phyloP scores from a whole-genome alignment of 352 stramenopile genomes.

The Phytopythium cucurbitacearum region DNA sequence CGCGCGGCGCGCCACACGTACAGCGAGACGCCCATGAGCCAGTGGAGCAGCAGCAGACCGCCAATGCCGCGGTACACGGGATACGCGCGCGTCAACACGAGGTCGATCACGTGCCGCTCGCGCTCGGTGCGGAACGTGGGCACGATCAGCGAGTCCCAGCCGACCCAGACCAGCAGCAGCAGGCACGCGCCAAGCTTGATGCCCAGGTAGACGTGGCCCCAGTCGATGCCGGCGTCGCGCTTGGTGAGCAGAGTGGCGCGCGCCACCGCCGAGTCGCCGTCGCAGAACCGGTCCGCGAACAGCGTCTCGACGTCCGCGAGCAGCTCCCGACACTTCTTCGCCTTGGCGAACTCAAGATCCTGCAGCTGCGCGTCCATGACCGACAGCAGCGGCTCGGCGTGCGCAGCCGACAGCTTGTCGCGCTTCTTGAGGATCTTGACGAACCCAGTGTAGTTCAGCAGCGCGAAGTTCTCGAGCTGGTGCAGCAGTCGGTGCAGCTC shows the following conservation, averaged over 20 bases:
- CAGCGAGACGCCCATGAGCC: constrained; percentile 89
- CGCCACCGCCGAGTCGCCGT: constrained; percentile 64
- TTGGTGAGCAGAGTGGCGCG: constrained; percentile 80
- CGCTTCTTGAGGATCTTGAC: constrained; percentile 98
- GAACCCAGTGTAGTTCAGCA: constrained; percentile 98
- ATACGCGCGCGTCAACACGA: constrained; percentile 82
- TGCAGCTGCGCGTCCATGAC: constrained; percentile 49
- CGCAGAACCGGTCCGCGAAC: constrained; percentile 75
- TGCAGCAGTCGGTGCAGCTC: constrained; percentile 93
- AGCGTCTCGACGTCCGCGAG: constrained; percentile 53
- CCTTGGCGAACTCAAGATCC: constrained; percentile 55
- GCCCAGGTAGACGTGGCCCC: constrained; percentile 78
- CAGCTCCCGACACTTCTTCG: constrained; percentile 41
- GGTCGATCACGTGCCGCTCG: constrained; percentile 71
- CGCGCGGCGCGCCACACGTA: constrained; percentile 89
- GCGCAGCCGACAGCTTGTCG: constrained; percentile 62
- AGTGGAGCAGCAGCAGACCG: constrained; percentile 93
- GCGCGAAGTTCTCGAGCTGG: constrained; percentile 94
- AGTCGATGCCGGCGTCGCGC: constrained; percentile 70
- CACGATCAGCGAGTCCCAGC: constrained; percentile 93
- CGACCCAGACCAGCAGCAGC: constrained; percentile 90
- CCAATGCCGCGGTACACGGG: constrained; percentile 94
- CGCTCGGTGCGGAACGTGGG: constrained; percentile 62
- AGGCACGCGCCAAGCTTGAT: constrained; percentile 81
- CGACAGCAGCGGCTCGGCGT: constrained; percentile 18